Evolutionary conservation across 352 stramenopile genomes (phyloP).

Genomic region (Phytophthora brassicae): DNA sequence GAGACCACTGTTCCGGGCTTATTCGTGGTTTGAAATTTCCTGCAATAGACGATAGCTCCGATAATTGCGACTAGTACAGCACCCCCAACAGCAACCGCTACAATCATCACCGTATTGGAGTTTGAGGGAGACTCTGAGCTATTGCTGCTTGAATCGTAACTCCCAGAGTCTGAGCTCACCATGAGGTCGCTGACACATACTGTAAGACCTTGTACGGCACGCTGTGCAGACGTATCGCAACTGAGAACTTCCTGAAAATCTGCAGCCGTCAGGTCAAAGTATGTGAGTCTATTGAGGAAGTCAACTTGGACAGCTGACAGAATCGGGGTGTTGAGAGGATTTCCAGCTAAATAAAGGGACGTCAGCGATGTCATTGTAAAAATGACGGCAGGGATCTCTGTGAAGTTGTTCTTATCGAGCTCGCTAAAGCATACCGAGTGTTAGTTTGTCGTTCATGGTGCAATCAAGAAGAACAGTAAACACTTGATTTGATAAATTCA

Average conservation of each 20-base stretch:
- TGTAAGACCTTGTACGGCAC: slow-evolving; percentile 13
- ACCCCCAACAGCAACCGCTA: slow-evolving; percentile 17
- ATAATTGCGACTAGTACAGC: slow-evolving; percentile 17
- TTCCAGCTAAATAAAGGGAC: slow-evolving; percentile 21
- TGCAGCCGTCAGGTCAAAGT: slow-evolving; percentile 19
- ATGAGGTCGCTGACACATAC: slow-evolving; percentile 27
- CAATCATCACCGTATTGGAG: slow-evolving; percentile 20
- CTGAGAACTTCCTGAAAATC: slow-evolving; percentile 21
- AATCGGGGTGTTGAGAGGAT: slow-evolving; percentile 21
- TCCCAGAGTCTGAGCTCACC: slow-evolving; percentile 4
- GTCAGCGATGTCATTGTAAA: slow-evolving; percentile 27
- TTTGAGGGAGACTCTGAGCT: slow-evolving; percentile 1
- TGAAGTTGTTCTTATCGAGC: slow-evolving; percentile 31
- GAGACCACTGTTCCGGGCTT: slow-evolving; percentile 12
- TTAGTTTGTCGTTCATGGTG: neutral
- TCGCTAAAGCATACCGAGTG: slow-evolving; percentile 5
- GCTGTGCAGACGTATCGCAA: slow-evolving; percentile 14
- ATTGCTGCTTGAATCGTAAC: slow-evolving; percentile 3
- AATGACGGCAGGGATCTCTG: slow-evolving; percentile 27
- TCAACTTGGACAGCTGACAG: slow-evolving; percentile 22
- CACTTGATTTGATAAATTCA: neutral
- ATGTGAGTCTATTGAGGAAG: slow-evolving; percentile 21
- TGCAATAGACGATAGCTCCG: slow-evolving; percentile 15
- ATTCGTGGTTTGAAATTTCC: neutral
- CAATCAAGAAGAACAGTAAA: neutral